These are phyloP conservation scores for Aspergillus calidoustus DNA, from an alignment of 2,329 filamentous ascomycete genomes.

Conservation along the genomic window DNA sequence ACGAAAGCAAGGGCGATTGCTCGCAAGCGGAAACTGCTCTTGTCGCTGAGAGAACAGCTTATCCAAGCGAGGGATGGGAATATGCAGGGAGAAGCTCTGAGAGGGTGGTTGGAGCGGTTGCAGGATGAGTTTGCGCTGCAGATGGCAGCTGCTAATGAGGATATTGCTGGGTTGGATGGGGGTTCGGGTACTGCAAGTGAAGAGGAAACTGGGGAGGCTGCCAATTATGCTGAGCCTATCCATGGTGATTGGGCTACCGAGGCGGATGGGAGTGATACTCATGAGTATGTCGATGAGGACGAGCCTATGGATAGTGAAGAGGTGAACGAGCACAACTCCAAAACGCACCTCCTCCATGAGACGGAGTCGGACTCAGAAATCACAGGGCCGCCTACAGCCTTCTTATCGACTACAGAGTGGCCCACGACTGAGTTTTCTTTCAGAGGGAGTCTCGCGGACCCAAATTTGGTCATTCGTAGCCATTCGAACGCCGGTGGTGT, in stretches of 20 bases:
- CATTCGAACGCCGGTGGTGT: neutral
- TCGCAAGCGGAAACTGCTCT: slow-evolving; percentile 72
- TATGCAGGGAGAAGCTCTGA: slow-evolving; percentile 68
- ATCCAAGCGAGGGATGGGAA: slow-evolving; percentile 67
- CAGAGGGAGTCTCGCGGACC: neutral
- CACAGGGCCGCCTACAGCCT: neutral
- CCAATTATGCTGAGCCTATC: neutral
- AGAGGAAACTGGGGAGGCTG: neutral
- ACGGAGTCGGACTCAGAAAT: neutral
- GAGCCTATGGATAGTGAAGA: neutral
- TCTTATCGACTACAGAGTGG: slow-evolving; percentile 6
- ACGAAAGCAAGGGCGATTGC: slow-evolving; percentile 63
- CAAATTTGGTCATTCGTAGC: neutral
- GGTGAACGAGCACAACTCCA: neutral
- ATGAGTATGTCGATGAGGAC: neutral
- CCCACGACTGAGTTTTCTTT: slow-evolving; percentile 5
- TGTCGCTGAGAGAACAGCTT: slow-evolving; percentile 74
- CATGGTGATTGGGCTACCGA: neutral
- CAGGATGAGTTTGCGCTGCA: slow-evolving; percentile 74
- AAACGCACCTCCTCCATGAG: neutral
- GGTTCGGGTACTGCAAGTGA: slow-evolving; percentile 21
- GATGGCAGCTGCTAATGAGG: slow-evolving; percentile 69
- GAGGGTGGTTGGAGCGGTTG: slow-evolving; percentile 66
- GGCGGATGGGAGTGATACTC: neutral
- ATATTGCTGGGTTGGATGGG: slow-evolving; percentile 24